Evolutionary conservation across 129 eudicot genomes (phyloP).

Genomic region (Saposhnikovia divaricata): DNA sequence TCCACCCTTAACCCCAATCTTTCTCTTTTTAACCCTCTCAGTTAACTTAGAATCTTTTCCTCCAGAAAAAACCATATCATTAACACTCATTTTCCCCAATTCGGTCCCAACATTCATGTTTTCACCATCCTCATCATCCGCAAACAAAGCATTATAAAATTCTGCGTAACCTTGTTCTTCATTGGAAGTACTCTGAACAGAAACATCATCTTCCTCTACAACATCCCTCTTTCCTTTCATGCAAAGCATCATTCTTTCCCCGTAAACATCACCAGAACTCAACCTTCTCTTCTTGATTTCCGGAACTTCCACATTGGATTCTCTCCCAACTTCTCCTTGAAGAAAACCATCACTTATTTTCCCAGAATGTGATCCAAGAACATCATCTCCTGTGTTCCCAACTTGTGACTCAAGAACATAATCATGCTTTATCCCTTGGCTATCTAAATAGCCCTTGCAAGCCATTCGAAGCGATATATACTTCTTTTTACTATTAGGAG

Average conservation of each 20-base stretch:
- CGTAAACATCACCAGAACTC: background rate
- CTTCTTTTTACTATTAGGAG: background rate
- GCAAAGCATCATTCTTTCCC: background rate
- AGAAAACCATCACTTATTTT: background rate
- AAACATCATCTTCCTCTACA: background rate
- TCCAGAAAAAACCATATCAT: background rate
- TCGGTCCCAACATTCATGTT: background rate
- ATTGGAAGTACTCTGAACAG: background rate
- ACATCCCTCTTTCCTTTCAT: background rate
- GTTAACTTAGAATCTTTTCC: background rate
- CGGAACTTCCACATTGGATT: background rate
- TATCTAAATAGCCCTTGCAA: constrained; percentile 5
- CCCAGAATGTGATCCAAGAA: background rate
- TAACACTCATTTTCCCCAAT: background rate
- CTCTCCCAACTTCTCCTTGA: background rate
- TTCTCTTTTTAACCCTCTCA: background rate
- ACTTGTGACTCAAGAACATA: background rate
- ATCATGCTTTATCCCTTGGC: background rate
- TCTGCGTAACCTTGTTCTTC: background rate
- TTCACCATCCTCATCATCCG: background rate
- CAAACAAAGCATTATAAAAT: background rate
- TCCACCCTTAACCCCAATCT: background rate
- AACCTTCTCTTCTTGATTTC: background rate
- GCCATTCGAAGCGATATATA: background rate
- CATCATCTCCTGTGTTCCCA: background rate